A percentile compares a stretch with the other conserved stretches of the same genome.
Conservation (phyloP, 202 grass and related monocot genomes). For the Dendrocalamus latiflorus region DNA sequence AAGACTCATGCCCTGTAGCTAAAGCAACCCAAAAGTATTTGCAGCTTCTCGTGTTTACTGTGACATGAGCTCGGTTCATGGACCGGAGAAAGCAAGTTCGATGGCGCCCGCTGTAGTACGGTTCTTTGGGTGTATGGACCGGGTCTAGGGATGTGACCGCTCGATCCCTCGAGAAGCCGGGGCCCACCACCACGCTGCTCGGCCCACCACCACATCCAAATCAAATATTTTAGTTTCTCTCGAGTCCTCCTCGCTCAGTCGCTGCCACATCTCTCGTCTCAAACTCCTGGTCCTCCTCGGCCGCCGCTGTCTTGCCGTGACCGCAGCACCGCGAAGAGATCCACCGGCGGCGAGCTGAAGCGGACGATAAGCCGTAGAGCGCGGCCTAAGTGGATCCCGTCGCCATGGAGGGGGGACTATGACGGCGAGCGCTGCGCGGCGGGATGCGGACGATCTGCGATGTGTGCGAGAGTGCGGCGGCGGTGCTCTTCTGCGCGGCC, state of each 20-base stretch:
- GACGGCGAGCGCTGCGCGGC: conserved; percentile 2
- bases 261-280: conserved; percentile 28
- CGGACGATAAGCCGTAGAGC: background rate
- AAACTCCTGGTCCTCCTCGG: background rate
- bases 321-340: background rate
- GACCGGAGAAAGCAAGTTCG: background rate
- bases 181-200: background rate
- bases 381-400: background rate
- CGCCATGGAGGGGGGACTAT: conserved; percentile 19
- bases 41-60: background rate
- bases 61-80: background rate
- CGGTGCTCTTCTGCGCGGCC: conserved; percentile 96
- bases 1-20: background rate
- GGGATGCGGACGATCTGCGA: conserved; percentile 98
- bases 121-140: background rate
- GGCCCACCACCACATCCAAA: conserved; percentile 34
- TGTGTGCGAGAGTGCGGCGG: conserved; percentile 88
- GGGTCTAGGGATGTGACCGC: rapidly evolving
- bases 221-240: background rate
- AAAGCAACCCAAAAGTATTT: background rate
- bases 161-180: background rate
- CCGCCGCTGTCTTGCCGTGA: background rate
- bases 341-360: background rate
- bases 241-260: conserved; percentile 1
- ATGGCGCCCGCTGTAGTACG: background rate